Conservation (phyloP, 2,329 filamentous ascomycete species). For the Ophiostoma australiae region DNA sequence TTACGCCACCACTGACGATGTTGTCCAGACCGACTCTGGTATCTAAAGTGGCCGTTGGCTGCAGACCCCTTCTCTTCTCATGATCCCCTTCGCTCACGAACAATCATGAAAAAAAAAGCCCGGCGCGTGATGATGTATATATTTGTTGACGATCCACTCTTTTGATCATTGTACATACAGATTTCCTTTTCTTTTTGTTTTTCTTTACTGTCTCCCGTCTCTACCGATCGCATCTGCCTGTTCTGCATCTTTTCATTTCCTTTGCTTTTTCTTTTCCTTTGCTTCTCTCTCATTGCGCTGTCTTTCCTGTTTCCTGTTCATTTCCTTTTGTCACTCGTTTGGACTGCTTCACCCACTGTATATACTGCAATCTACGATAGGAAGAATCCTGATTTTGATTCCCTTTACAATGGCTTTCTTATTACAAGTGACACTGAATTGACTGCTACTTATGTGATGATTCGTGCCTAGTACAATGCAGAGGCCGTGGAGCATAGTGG, state of each 20-base stretch:
- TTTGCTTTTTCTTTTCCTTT: neutral
- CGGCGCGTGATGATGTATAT: slow-evolving; percentile 12
- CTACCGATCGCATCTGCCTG: neutral
- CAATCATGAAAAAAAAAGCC: neutral
- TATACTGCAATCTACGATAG: slow-evolving; percentile 5
- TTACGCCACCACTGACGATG: slow-evolving; percentile 12
- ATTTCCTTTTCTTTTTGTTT: neutral
- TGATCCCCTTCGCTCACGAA: neutral
- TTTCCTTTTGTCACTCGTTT: neutral
- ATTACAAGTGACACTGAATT: neutral
- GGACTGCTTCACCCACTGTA: neutral
- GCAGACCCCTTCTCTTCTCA: neutral
- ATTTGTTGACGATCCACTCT: slow-evolving; percentile 8
- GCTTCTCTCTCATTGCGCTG: neutral
- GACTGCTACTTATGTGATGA: neutral
- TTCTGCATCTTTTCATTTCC: neutral
- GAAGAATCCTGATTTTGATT: neutral
- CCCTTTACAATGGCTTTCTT: neutral
- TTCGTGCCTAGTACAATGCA: neutral
- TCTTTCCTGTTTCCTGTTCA: neutral
- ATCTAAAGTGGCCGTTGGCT: neutral
- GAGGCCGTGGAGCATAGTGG: neutral
- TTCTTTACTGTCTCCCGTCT: neutral
- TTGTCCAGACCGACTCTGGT: slow-evolving; percentile 23
- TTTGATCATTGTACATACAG: slow-evolving; percentile 7